Percentiles rank a stretch among this genome's conserved stretches.
phyloP scores from a whole-genome alignment of 2,329 filamentous ascomycete genomes.

The Aphanoascus verrucosus region DNA sequence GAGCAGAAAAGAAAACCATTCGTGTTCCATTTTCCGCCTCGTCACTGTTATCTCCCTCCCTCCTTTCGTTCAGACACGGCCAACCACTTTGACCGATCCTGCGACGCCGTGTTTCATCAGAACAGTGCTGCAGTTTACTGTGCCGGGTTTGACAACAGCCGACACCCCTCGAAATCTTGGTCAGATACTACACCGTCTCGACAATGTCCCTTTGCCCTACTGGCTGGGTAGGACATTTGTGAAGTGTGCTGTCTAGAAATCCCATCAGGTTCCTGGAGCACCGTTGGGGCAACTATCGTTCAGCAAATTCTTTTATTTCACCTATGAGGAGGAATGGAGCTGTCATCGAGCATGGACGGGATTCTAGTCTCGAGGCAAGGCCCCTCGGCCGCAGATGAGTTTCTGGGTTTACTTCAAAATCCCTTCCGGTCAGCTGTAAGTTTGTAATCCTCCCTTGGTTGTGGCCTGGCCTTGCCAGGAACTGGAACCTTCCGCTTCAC shows the following conservation, averaged over 20 bases:
- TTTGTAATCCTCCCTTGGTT: constrained; percentile 14
- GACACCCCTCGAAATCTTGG: not conserved
- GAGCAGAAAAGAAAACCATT: not conserved
- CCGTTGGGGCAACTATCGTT: not conserved
- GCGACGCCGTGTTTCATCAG: not conserved
- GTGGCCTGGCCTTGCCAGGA: not conserved
- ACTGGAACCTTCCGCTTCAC: not conserved
- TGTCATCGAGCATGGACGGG: not conserved
- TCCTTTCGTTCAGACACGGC: no score
- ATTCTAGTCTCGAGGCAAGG: constrained; percentile 4
- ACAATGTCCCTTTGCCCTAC: not conserved
- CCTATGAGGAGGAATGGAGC: not conserved
- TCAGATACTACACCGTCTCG: not conserved
- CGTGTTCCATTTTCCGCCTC: not conserved
- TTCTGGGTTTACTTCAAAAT: constrained; percentile 36
- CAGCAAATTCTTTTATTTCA: not conserved
- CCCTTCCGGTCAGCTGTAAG: constrained; percentile 37
- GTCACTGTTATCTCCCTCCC: not conserved
- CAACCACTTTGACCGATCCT: no score
- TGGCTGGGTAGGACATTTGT: not conserved
- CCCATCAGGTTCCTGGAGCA: no score
- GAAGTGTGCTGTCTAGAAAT: not conserved
- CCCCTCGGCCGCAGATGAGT: constrained; percentile 24
- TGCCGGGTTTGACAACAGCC: not conserved
- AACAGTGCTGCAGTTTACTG: not conserved